Evolutionary conservation across 1,284 basidiomycete genomes (phyloP), one percentile per base, ranked within the genome.

Genomic region (Ceratobasidium sp.): DNA sequence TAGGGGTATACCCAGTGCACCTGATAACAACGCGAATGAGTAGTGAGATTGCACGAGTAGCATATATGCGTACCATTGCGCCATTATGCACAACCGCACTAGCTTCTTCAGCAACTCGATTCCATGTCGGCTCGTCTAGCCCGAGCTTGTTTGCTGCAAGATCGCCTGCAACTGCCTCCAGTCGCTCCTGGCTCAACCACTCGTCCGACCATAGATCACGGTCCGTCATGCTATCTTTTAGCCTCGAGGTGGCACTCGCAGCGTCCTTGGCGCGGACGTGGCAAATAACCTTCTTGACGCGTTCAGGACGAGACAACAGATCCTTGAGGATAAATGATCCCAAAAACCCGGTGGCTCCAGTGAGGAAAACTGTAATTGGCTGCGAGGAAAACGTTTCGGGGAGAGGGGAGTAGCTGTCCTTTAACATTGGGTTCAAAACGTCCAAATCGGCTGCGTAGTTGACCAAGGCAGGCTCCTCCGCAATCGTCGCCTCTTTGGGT

Each of bases 1-100:
- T 99, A 99, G 0, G 96, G 94, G 79, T 98, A 99, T 1, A 99
- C 94, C 97, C 97, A 99, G 77, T 99, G 97, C 15, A 99, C 92
- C 92, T 93, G 72, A 7, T 1, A 3, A 13, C 32, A 22, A 32
- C 8, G 38, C 38, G 10, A 12, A 50, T 42, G 43, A n/a, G 3
- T 31, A 22, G 58, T n/a, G 27, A 32, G 20, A 62, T 22, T 35
- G 3, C 4, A 2, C 3, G 27, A 60, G 49, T 7, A 0, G 27
- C 3, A 50, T 25, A 60, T 42, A 22, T 17, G 81, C 90, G 73
- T 74, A 94, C 97, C 77, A 99, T 81, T 25, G 97, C 97, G 52
- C 97, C 97, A 75, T 99, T 99, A 79, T 99, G 97, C 68, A 99
- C 77, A 32, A 99, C 84, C 0, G 88, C 88, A 77, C 98, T 95